Percentiles rank a stretch among this genome's conserved stretches.
These are phyloP conservation scores for Euphorbia schlechtendalii DNA, from an alignment of 441 rosid genomes.

Conservation along the genomic window DNA sequence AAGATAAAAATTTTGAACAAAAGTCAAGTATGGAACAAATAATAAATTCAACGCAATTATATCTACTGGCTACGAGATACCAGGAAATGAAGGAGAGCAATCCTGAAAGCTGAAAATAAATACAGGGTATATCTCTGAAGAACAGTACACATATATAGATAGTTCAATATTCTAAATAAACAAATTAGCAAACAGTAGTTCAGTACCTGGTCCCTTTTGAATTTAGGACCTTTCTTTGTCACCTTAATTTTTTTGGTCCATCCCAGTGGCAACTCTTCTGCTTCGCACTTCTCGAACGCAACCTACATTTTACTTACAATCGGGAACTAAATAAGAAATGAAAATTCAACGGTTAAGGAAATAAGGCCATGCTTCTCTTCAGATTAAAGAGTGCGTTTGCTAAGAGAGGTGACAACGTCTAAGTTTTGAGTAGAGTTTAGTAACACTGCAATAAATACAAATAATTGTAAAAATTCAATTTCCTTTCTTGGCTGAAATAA, in stretches of 20 bases:
- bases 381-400: constrained; percentile 15
- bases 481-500: too few relatives aligned
- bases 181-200: constrained; percentile 14
- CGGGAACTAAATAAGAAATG: constrained; percentile 6
- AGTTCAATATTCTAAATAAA: background rate
- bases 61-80: background rate
- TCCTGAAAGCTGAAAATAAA: background rate
- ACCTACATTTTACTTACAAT: constrained; percentile 44
- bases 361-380: constrained; percentile 24
- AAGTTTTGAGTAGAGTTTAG: constrained; percentile 36
- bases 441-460: constrained; percentile 41
- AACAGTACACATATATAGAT: background rate
- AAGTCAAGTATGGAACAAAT: constrained; percentile 7
- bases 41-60: background rate
- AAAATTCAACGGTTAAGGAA: background rate
- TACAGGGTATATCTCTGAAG: background rate
- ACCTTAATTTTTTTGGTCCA: constrained; percentile 77
- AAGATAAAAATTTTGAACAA: background rate
- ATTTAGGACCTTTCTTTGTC: constrained; percentile 42
- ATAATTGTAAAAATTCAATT: constrained; percentile 10
- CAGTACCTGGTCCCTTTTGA: constrained; percentile 69
- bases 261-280: constrained; percentile 78
- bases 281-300: constrained; percentile 46
- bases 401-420: constrained; percentile 38
- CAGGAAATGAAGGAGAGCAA: background rate